phyloP scores from a whole-genome alignment of 352 stramenopile genomes.

The Phytopythium helicoides region DNA sequence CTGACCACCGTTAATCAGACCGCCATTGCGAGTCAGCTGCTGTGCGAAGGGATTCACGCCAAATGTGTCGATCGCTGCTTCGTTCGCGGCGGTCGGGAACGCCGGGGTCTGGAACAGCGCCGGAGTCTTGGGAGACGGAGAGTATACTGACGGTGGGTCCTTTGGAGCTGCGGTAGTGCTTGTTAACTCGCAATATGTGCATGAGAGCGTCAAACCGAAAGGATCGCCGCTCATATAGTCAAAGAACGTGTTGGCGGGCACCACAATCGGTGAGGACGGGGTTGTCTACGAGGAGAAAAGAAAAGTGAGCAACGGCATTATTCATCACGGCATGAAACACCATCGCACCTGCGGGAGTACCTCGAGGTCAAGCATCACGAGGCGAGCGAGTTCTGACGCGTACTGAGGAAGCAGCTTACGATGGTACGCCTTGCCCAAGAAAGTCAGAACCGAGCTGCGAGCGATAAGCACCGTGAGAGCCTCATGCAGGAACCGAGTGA shows the following conservation, averaged over 20 bases:
- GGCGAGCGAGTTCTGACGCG: slow-evolving; percentile 36
- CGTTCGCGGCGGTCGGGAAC: slow-evolving; percentile 14
- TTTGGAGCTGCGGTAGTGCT: slow-evolving; percentile 19
- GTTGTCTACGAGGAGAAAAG: slow-evolving; percentile 13
- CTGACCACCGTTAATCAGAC: slow-evolving; percentile 40
- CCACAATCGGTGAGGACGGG: slow-evolving; percentile 17
- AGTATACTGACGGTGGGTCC: slow-evolving; percentile 4
- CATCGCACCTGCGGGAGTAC: slow-evolving; percentile 35
- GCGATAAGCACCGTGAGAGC: slow-evolving; percentile 55
- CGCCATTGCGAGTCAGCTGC: slow-evolving; percentile 50
- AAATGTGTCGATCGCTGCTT: slow-evolving; percentile 13
- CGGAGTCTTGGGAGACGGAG: slow-evolving; percentile 12
- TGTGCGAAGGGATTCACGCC: slow-evolving; percentile 46
- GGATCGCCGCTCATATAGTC: slow-evolving; percentile 51
- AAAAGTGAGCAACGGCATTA: neutral
- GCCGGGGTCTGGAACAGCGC: slow-evolving; percentile 7
- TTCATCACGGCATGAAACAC: neutral
- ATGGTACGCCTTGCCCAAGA: slow-evolving; percentile 65
- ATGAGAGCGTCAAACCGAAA: slow-evolving; percentile 51
- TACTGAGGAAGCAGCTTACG: slow-evolving; percentile 49
- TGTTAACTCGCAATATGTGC: slow-evolving; percentile 34
- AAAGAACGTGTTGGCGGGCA: slow-evolving; percentile 46
- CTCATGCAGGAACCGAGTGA: slow-evolving; percentile 48
- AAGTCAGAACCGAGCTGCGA: slow-evolving; percentile 40
- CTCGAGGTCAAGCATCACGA: slow-evolving; percentile 47